These are phyloP conservation scores for Saccharomycopsis sp. DNA, from an alignment of 805 yeast species.

Conservation along the genomic window DNA sequence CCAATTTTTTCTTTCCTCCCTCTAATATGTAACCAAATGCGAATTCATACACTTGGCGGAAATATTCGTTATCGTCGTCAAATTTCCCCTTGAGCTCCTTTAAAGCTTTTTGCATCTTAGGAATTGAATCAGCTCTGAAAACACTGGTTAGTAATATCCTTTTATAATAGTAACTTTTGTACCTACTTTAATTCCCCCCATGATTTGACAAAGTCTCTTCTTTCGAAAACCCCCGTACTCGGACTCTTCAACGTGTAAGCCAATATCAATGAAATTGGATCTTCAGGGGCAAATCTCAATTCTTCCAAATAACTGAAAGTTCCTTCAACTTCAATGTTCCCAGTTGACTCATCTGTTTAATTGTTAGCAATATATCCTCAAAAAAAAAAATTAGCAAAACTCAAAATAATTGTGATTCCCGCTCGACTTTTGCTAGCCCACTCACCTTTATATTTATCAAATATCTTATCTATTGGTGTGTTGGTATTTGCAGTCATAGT, in stretches of 20 bases:
- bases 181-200: conserved; percentile 42
- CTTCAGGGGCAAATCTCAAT: conserved; percentile 67
- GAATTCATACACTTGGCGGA: conserved; percentile 58
- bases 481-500: background rate
- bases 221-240: conserved; percentile 52
- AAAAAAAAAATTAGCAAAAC: background rate
- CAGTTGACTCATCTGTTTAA: conserved; percentile 8
- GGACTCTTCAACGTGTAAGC: conserved; percentile 66
- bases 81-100: conserved; percentile 29
- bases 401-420: too few relatives aligned
- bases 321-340: conserved; percentile 68
- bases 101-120: conserved; percentile 41
- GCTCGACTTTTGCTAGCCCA: background rate
- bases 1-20: conserved; percentile 47
- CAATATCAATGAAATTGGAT: conserved; percentile 59
- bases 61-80: conserved; percentile 33
- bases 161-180: conserved; percentile 1
- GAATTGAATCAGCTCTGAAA: conserved; percentile 29
- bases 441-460: conserved; percentile 11
- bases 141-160: too few relatives aligned
- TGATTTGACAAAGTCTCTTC: conserved; percentile 42
- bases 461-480: conserved; percentile 8
- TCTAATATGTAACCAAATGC: conserved; percentile 64
- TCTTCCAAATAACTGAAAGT: conserved; percentile 63
- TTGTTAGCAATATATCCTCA: too few relatives aligned